Evolutionary conservation across 768 basidiomycete genomes (phyloP).

Genomic region (Hygrophorus russula): DNA sequence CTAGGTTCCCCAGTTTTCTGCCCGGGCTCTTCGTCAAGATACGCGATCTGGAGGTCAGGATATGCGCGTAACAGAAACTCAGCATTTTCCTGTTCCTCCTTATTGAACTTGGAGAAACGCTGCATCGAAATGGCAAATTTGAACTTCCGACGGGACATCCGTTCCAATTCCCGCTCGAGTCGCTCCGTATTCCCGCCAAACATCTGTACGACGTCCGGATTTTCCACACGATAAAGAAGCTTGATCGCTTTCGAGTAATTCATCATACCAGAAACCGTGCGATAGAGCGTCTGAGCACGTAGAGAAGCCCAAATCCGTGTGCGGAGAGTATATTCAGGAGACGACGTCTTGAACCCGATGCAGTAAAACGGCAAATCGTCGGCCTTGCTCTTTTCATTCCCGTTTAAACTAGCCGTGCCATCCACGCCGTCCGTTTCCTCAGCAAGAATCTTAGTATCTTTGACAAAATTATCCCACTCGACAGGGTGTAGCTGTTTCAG

Average conservation of each 20-base stretch:
- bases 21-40: slow-evolving; percentile 92
- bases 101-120: slow-evolving; percentile 97
- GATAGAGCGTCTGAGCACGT: slow-evolving; percentile 95
- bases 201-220: slow-evolving; percentile 91
- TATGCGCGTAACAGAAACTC: slow-evolving; percentile 97
- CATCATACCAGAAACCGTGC: slow-evolving; percentile 99
- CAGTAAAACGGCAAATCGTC: slow-evolving; percentile 99
- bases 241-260: slow-evolving; percentile 99
- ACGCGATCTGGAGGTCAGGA: slow-evolving; percentile 96
- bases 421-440: slow-evolving; percentile 68
- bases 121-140: slow-evolving; percentile 99
- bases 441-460: slow-evolving; percentile 97
- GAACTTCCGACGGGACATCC: slow-evolving; percentile 97
- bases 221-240: slow-evolving; percentile 95
- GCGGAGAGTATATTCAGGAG: slow-evolving; percentile 96
- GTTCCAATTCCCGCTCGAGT: slow-evolving; percentile 90
- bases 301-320: slow-evolving; percentile 99
- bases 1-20: slow-evolving; percentile 79
- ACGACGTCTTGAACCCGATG: slow-evolving; percentile 98
- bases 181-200: slow-evolving; percentile 96
- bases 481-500: slow-evolving; percentile 96
- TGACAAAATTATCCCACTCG: slow-evolving; percentile 99
- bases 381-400: slow-evolving; percentile 68
- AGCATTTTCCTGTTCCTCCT: slow-evolving; percentile 97
- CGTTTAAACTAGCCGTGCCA: slow-evolving; percentile 34